phyloP scores from a whole-genome alignment of 2,329 filamentous ascomycete genomes.

The Ambrosiella beaveri region DNA sequence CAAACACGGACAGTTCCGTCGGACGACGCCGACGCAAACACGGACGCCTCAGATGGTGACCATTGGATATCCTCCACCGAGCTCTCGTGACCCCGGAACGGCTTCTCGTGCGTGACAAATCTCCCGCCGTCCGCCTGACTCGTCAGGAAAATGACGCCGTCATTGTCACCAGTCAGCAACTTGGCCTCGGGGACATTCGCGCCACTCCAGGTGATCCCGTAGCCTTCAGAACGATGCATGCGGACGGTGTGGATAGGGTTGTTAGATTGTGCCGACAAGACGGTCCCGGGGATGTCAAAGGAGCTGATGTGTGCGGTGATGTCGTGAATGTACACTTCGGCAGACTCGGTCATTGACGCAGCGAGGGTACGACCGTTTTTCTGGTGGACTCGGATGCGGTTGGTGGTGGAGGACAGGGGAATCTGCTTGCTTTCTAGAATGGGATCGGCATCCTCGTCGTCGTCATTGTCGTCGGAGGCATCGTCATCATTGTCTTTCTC shows the following conservation, averaged over 20 bases:
- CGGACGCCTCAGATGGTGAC: conserved; percentile 82
- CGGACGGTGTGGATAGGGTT: conserved; percentile 76
- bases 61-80: conserved; percentile 93
- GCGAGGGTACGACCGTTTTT: conserved; percentile 64
- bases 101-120: conserved; percentile 70
- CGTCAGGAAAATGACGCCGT: conserved; percentile 77
- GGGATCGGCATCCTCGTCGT: conserved; percentile 65
- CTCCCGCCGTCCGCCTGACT: conserved; percentile 73
- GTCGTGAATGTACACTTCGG: conserved; percentile 82
- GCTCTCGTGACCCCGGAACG: conserved; percentile 68
- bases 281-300: conserved; percentile 75
- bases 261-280: conserved; percentile 65
- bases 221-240: conserved; percentile 86
- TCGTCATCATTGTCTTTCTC: conserved; percentile 51
- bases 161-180: conserved; percentile 79
- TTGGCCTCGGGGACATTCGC: conserved; percentile 43
- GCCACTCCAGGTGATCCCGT: conserved; percentile 93
- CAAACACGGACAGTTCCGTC: conserved; percentile 93
- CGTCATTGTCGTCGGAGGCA: conserved; percentile 53
- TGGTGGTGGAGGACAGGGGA: conserved; percentile 71
- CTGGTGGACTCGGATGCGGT: conserved; percentile 81
- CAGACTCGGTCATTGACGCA: conserved; percentile 82
- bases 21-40: conserved; percentile 85
- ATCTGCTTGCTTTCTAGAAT: conserved; percentile 88
- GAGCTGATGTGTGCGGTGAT: conserved; percentile 75